Conservation (phyloP, 2,329 filamentous ascomycete genomes). For the Fusarium oligoseptatum region DNA sequence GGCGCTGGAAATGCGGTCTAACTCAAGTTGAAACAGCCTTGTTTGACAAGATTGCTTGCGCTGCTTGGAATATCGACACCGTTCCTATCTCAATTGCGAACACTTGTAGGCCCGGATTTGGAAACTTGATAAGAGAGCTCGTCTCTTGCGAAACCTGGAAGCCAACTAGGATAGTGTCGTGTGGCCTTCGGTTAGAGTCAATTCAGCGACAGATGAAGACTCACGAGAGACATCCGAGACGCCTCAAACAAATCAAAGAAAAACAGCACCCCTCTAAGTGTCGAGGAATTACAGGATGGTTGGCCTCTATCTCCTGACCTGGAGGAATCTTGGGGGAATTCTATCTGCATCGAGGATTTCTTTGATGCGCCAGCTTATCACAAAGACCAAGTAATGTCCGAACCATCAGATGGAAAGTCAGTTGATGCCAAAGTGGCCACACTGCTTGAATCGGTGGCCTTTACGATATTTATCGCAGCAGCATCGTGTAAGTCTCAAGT, state of each 20-base stretch:
- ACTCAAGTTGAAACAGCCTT: conserved; percentile 25
- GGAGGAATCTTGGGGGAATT: conserved; percentile 14
- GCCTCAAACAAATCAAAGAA: neutral
- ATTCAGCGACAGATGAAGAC: conserved; percentile 33
- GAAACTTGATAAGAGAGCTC: conserved; percentile 41
- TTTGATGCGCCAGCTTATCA: conserved; percentile 8
- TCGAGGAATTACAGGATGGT: conserved; percentile 13
- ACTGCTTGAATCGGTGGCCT: conserved; percentile 40
- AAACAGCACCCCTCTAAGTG: conserved; percentile 4
- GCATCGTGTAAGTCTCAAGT: conserved; percentile 29
- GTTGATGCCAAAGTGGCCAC: conserved; percentile 32
- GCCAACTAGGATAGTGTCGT: conserved; percentile 4
- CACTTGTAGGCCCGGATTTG: conserved; percentile 31
- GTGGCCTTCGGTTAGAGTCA: conserved; percentile 29
- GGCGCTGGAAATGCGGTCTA: conserved; percentile 44
- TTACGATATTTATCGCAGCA: conserved; percentile 32
- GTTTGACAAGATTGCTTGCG: conserved; percentile 43
- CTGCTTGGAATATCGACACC: conserved; percentile 37
- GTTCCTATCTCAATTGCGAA: conserved; percentile 1
- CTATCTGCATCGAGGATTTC: conserved; percentile 30
- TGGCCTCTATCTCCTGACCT: conserved; percentile 19
- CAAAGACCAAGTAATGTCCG: neutral
- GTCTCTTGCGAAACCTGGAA: conserved; percentile 27
- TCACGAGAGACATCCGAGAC: neutral
- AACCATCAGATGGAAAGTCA: conserved; percentile 6